Base-by-base conservation (phyloP, 1,139 yeast genomes). In the Dujonia santamariae region DNA sequence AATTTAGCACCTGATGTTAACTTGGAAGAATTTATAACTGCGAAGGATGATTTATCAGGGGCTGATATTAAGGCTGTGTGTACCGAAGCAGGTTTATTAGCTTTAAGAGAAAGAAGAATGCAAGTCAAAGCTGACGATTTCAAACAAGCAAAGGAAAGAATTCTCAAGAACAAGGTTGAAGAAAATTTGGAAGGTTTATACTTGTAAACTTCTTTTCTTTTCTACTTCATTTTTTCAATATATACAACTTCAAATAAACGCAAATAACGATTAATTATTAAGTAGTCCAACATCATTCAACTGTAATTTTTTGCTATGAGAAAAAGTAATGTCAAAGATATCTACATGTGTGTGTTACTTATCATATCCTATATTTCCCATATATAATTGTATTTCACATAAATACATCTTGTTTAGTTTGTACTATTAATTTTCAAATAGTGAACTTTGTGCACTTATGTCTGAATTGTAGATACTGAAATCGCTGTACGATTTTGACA, bases 61-160 rank as follows among this genome's bases (percentile, higher is more conserved):
- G 99, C 99, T 8, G 98, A 94, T 61, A 92, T 92, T 52, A 92
- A 92, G 67, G 98, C 98, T 20, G 85, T 94, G 65, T 90, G 97
- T 61, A 90, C 98, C 1, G 97, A 92, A 60, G 97, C 97, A 2
- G 99, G 98, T 38, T 71, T 94, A 54, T 72, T 92, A 51, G 98
- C 98, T 4, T 73, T 94, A 55, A 79, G 98, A 64, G 98, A 94
- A 62, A 83, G 98, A 63, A 81, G 98, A 68, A 92, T 92, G 97
- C 94, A 87, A 68, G 98, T 94, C 28, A 86, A 90, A 32, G 95
- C 94, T 19, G 90, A 86, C 43, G 98, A 94, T 59, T 94, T 94
- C 71, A 81, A 85, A 56, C 80, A 83, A 48, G 99, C 97, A 11
- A 85, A 92, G 65, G 98, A 94, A 61, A 80, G 97, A 51, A 97